Evolutionary conservation across 2,329 filamentous ascomycete species (phyloP), one percentile per base, ranked within the genome.

Genomic region (Fusarium proliferatum): DNA sequence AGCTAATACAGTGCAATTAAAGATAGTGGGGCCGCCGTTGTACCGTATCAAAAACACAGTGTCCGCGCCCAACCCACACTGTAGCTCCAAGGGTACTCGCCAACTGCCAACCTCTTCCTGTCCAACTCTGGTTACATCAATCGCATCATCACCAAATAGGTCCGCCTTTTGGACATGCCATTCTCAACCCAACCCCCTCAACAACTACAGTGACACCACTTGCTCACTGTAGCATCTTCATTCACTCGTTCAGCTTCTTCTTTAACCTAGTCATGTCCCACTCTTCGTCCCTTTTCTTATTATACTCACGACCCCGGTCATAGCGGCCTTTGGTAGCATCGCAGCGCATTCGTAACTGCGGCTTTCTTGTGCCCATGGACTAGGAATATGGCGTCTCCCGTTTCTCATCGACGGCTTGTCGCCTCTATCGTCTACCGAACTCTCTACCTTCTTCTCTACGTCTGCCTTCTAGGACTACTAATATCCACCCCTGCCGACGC

Each of bases 381-480:
- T 58, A 76, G 58, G 57, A 67, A 56, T 39, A 78, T 75, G 76
- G 68, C 74, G 51, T 73, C 76, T 65, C 81, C 77, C 73, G 85
- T 86, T 83, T 81, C 82, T 71, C 80, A 82, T 61, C 78, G 83
- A 52, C 83, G 84, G 74, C 86, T 91, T 70, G 84, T 95, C 79
- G 94, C 93, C 82, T 91, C 91, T 80, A 90, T 97, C 82, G 90
- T 95, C 84, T 97, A 97, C 85, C 91, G 88, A 79, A 90, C 90
- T 53, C 88, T 92, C 74, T 98, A 97, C 82, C 89, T 91, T 67
- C 82, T 95, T 77, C 87, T 98, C 79, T 92, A 92, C 81, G 82
- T 96, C 77, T 80, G 97, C 77, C 89, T 95, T 41, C 82, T 94
- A 76, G 87, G 88, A 63, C 88, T 98, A 63, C 87, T 97, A 46